Percentiles rank a stretch among this genome's conserved stretches.
These are phyloP conservation scores for Mortierella sp. DNA, from an alignment of 371 early-diverging fungal genomes.

Conservation along the genomic window DNA sequence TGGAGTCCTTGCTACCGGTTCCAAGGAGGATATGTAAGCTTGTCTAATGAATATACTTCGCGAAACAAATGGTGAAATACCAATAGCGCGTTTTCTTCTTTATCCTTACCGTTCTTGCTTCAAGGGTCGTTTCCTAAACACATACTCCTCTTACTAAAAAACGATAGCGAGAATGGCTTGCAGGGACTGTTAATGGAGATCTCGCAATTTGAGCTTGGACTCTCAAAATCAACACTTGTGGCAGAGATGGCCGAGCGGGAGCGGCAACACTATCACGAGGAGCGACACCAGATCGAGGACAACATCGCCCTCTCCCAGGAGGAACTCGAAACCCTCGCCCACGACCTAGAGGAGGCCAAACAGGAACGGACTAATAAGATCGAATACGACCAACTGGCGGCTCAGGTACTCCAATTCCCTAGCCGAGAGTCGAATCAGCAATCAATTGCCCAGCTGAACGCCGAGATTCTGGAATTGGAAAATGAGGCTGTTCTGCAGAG, in stretches of 20 bases:
- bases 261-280: slow-evolving; percentile 38
- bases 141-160: too few relatives aligned
- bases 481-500: slow-evolving; percentile 32
- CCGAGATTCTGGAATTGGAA: slow-evolving; percentile 47
- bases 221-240: slow-evolving; percentile 44
- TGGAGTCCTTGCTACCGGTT: slow-evolving; percentile 19
- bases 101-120: neutral
- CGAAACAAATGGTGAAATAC: neutral
- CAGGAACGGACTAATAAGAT: slow-evolving; percentile 51
- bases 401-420: slow-evolving; percentile 35
- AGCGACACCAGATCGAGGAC: slow-evolving; percentile 34
- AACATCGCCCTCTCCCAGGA: slow-evolving; percentile 32
- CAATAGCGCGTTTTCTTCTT: neutral
- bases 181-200: slow-evolving; percentile 36
- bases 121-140: neutral
- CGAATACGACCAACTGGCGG: slow-evolving; percentile 41
- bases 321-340: slow-evolving; percentile 40
- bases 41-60: neutral
- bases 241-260: slow-evolving; percentile 53
- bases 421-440: slow-evolving; percentile 36
- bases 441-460: slow-evolving; percentile 24
- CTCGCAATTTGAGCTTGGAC: slow-evolving; percentile 39
- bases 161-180: slow-evolving; percentile 34
- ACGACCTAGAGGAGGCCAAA: slow-evolving; percentile 39
- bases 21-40: slow-evolving; percentile 36